Base-by-base conservation (phyloP, 2,329 filamentous ascomycete genomes). In the Beauveria bassiana region DNA sequence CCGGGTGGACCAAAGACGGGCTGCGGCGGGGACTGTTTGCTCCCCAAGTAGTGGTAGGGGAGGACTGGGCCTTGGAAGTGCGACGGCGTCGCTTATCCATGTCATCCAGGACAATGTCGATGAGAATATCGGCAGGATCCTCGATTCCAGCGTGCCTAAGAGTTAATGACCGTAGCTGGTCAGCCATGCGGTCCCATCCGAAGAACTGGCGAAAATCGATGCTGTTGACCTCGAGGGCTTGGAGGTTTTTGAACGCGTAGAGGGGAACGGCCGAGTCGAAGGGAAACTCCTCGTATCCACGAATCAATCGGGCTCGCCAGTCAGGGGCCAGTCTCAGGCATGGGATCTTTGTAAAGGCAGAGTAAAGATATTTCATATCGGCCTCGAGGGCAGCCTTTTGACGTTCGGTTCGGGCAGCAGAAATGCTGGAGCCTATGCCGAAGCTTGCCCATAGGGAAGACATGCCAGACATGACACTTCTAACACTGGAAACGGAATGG, bases 381-480 rank as follows among this genome's bases (percentile, higher is more conserved):
- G 89, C 86, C 71, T 95, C 87, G 61, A 95, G 77, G 50, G 91
- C 89, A 62, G 88, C 88, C 75, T 96, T 96, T 73, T 95, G 91
- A 71, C 91, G 92, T 75, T 97, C 95, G 42, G 87, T 90, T 71
- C 93, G 90, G 66, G 91, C 88, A 55, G 86, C 85, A 47, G 89
- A 87, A 69, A 91, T 91, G 74, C 88, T 89, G 50, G 90, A 87
- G 63, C 87, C 87, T 31, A 97, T 84, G 26, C 93, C 90, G 66
- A 98, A 87, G 69, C 88, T 92, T 24, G 91, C 89, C 93, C 93
- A 98, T 51, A 98, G 78, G 16, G 90, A 87, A 62, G 92, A 95
- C 89, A 99, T 96, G 74, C 90, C 91, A 31, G 95, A 96, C 90
- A 98, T 93, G 70, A 96, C 93, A 74, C 93, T 98, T 72, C 93